These are phyloP conservation scores for Solanum etuberosum DNA, from an alignment of 257 asterid species.

Conservation along the genomic window DNA sequence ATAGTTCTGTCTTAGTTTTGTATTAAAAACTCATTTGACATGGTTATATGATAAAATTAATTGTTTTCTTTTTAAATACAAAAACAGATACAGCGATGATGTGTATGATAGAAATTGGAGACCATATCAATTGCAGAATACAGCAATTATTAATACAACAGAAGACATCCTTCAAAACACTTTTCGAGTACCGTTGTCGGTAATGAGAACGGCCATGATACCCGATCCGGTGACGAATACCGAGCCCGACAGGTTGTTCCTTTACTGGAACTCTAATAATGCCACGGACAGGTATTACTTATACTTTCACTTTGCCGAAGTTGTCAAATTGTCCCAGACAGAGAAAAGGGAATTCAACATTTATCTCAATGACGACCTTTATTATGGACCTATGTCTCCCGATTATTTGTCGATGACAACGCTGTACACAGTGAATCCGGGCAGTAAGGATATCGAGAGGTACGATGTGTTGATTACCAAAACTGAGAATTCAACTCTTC, in stretches of 20 bases:
- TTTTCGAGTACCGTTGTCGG: neutral
- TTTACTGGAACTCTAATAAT: neutral
- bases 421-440: neutral
- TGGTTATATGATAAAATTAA: no score
- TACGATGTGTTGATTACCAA: neutral
- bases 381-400: neutral
- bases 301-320: slow-evolving; percentile 12
- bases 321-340: neutral
- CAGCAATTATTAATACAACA: neutral
- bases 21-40: no score
- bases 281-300: neutral
- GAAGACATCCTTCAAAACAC: neutral
- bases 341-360: slow-evolving; percentile 2
- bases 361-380: neutral
- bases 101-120: slow-evolving; percentile 13
- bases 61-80: neutral
- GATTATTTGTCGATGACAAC: neutral
- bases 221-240: neutral
- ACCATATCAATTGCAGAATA: neutral
- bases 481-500: slow-evolving; percentile 1
- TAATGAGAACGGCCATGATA: slow-evolving; percentile 6
- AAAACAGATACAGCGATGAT: slow-evolving; percentile 13
- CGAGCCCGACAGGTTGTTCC: neutral
- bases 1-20: no score
- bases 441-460: neutral